Base-by-base conservation (phyloP, 257 asterid species). In the Leptodermis oblonga region DNA sequence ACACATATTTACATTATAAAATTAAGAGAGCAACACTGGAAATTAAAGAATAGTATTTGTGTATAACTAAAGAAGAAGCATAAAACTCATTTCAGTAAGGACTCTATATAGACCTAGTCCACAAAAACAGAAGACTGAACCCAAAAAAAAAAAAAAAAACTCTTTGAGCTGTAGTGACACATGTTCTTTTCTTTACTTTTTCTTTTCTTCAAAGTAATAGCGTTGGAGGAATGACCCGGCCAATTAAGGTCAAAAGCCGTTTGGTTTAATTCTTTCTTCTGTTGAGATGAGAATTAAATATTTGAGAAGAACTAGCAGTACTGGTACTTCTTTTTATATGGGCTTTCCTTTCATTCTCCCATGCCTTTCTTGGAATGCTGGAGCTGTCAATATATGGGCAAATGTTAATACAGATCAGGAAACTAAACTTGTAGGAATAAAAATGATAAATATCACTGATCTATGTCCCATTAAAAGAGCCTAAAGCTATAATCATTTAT, bases 1-100 rank as follows among this genome's bases (percentile, higher is more conserved):
- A 56, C 61, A 71, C 83, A 82, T 81, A 82, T 86, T 70, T 89
- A 86, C 91, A 89, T 72, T 72, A 74, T 69, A 74, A 62, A 76
- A n/a, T n/a, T n/a, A n/a, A 76, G 76, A 76, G 25, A 72, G 68
- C 48, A 69, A 75, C 75, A 62, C 65, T 70, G 63, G 63, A 28
- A 28, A 56, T 11, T 12, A 34, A 48, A 46, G 52, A 45, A 48
- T 43, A n/a, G n/a, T n/a, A 46, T 28, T 18, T 65, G 71, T 78
- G 76, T 54, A 74, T 80, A 74, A 65, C 54, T 51, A 79, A 73
- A 69, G 31, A 64, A 63, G 52, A 79, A 72, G 60, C 17, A 43
- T 39, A 58, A 30, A 42, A 59, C 77, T 62, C 51, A 71, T 62
- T 65, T 72, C 70, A 67, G 70, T 23, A 59, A n/a, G 41, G 48